Evolutionary conservation across 1,139 yeast species (phyloP).

Genomic region (Debaryomyces nepalensis): DNA sequence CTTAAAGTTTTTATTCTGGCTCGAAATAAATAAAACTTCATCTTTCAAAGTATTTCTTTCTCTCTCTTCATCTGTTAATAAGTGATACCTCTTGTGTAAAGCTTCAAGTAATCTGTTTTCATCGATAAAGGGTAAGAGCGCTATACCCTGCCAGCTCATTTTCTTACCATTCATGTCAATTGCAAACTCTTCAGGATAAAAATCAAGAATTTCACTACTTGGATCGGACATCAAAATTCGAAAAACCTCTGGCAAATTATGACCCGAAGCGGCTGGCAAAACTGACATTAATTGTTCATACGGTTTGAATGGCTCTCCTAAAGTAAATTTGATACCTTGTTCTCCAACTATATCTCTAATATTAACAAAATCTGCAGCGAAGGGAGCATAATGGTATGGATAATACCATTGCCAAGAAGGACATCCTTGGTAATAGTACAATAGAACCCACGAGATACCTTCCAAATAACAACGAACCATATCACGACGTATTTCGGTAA

Average conservation of each 20-base stretch:
- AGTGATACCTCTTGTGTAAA: slow-evolving; percentile 67
- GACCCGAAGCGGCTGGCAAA: slow-evolving; percentile 95
- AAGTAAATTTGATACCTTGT: slow-evolving; percentile 62
- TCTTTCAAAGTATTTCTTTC: slow-evolving; percentile 69
- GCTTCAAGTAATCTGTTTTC: slow-evolving; percentile 70
- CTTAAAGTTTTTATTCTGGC: slow-evolving; percentile 53
- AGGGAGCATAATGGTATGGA: slow-evolving; percentile 97
- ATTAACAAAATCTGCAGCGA: slow-evolving; percentile 82
- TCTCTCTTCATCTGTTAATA: slow-evolving; percentile 68
- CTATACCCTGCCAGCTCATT: slow-evolving; percentile 95
- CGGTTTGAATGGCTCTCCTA: slow-evolving; percentile 86
- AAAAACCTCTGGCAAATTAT: slow-evolving; percentile 82
- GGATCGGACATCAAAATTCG: slow-evolving; percentile 81
- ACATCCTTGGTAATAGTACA: slow-evolving; percentile 96
- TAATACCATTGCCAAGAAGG: slow-evolving; percentile 99
- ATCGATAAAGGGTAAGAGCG: slow-evolving; percentile 87
- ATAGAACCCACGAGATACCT: slow-evolving; percentile 93
- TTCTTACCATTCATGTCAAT: slow-evolving; percentile 96
- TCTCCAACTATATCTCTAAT: slow-evolving; percentile 51
- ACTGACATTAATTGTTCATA: slow-evolving; percentile 98
- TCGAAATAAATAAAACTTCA: slow-evolving; percentile 65
- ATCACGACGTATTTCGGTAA: slow-evolving; percentile 56
- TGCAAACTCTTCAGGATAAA: slow-evolving; percentile 86
- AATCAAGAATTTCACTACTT: slow-evolving; percentile 84
- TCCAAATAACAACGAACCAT: slow-evolving; percentile 81